These are phyloP conservation scores for Scheffersomyces titani DNA, from an alignment of 1,139 yeast genomes.

Conservation along the genomic window DNA sequence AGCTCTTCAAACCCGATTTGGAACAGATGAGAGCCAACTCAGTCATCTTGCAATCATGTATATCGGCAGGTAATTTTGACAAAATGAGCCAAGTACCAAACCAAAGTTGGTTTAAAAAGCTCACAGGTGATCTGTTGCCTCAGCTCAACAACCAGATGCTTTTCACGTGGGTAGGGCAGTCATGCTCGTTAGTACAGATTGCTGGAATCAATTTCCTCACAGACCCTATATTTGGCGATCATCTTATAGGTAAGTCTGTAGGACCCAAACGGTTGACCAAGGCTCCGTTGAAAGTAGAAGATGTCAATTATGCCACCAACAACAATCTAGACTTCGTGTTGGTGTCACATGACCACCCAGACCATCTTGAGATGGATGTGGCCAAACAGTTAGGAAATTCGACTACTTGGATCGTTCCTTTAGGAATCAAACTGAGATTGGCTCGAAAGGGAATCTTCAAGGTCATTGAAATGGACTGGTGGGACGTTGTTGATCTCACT, in stretches of 20 bases:
- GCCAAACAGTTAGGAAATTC: conserved; percentile 59
- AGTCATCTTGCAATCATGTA: conserved; percentile 28
- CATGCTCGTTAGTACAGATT: conserved; percentile 75
- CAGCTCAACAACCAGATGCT: conserved; percentile 50
- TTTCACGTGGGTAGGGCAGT: conserved; percentile 92
- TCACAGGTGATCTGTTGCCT: conserved; percentile 16
- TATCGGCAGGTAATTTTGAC: conserved; percentile 20
- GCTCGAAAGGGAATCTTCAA: conserved; percentile 55
- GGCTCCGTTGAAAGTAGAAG: conserved; percentile 64
- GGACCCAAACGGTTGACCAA: conserved; percentile 85
- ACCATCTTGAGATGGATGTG: conserved; percentile 74
- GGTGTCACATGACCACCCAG: conserved; percentile 95
- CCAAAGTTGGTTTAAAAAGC: conserved; percentile 4
- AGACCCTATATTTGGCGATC: conserved; percentile 80
- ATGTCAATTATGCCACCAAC: conserved; percentile 55
- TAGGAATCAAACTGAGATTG: conserved; percentile 67
- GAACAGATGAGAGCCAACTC: conserved; percentile 42
- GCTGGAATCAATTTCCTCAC: conserved; percentile 75
- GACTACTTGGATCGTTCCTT: conserved; percentile 82
- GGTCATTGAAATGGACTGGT: conserved; percentile 84
- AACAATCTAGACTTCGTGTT: conserved; percentile 64
- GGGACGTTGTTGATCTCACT: conserved; percentile 65
- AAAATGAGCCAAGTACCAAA: conserved; percentile 9
- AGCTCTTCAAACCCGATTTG: conserved; percentile 59
- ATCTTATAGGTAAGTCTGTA: conserved; percentile 57